Evolutionary conservation across 495 filamentous ascomycete species (phyloP).

Genomic region (Lasiosphaeria hispida): DNA sequence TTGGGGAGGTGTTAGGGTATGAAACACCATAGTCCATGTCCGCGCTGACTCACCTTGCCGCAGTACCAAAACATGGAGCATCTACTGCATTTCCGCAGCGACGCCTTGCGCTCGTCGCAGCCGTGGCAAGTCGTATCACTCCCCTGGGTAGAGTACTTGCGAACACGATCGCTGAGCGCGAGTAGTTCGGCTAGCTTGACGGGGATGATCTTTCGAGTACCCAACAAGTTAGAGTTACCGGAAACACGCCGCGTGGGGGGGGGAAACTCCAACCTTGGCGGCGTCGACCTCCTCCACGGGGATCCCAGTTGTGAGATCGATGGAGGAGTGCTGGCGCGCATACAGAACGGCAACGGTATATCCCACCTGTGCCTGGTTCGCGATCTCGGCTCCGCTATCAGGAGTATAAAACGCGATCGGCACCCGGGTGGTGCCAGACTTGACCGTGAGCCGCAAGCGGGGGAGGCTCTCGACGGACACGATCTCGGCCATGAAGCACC

Average conservation of each 20-base stretch:
- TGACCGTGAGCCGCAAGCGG: not conserved
- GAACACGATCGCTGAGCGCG: slow-evolving; percentile 3
- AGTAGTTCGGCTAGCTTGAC: not conserved
- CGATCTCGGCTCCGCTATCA: not conserved
- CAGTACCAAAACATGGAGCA: slow-evolving; percentile 11
- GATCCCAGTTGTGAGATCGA: not conserved
- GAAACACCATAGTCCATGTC: not conserved
- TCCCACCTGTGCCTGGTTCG: not conserved
- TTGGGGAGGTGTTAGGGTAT: no score
- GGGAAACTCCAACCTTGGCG: not conserved
- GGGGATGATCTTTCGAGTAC: not conserved
- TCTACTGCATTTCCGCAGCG: not conserved
- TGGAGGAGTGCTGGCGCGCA: not conserved
- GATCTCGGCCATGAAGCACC: slow-evolving; percentile 10
- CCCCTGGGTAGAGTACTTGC: not conserved
- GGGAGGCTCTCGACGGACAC: not conserved
- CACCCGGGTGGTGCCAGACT: not conserved
- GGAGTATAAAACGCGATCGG: slow-evolving; percentile 1
- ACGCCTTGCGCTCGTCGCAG: not conserved
- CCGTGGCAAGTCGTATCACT: not conserved
- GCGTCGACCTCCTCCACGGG: not conserved
- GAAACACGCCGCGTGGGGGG: not conserved
- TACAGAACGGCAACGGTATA: slow-evolving; percentile 3
- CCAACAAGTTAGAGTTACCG: not conserved
- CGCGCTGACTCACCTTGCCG: slow-evolving; percentile 1